phyloP scores from a whole-genome alignment of 208 protist species.

The Borovskyia barvae region DNA sequence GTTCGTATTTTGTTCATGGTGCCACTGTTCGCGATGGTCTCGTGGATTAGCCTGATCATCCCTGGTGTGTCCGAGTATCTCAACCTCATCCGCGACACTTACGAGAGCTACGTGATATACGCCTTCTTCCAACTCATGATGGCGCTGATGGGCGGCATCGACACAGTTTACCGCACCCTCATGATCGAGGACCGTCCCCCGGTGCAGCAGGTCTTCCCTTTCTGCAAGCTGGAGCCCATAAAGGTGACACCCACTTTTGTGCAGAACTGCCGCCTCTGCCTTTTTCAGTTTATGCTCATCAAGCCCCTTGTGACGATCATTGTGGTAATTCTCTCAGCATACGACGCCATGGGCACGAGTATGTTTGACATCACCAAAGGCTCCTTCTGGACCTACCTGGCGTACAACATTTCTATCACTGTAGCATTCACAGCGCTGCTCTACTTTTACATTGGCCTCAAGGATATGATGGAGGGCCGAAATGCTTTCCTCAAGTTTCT shows the following conservation, averaged over 20 bases:
- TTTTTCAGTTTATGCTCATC: conserved; percentile 93
- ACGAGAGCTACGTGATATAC: conserved; percentile 95
- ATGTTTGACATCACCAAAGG: conserved; percentile 79
- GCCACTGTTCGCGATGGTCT: conserved; percentile 88
- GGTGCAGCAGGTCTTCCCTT: conserved; percentile 76
- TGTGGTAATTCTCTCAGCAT: conserved; percentile 76
- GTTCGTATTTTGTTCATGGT: conserved; percentile 95
- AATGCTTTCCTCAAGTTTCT: conserved; percentile 92
- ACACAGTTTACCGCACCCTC: conserved; percentile 80
- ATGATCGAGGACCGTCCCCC: conserved; percentile 82
- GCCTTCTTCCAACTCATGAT: conserved; percentile 94
- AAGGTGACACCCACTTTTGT: conserved; percentile 84
- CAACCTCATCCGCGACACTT: conserved; percentile 88
- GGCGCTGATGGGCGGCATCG: conserved; percentile 87
- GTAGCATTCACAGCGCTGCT: conserved; percentile 89
- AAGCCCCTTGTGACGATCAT: conserved; percentile 86
- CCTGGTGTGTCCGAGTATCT: conserved; percentile 83
- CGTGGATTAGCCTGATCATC: conserved; percentile 74
- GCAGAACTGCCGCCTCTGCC: conserved; percentile 79
- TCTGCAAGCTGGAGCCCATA: conserved; percentile 83
- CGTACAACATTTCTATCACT: conserved; percentile 93
- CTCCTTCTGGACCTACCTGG: conserved; percentile 88
- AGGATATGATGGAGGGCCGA: conserved; percentile 87
- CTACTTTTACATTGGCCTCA: conserved; percentile 89
- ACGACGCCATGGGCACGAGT: conserved; percentile 62